Evolutionary conservation across 176 grass and related monocot species (phyloP).

Genomic region (Hordeum marinum): DNA sequence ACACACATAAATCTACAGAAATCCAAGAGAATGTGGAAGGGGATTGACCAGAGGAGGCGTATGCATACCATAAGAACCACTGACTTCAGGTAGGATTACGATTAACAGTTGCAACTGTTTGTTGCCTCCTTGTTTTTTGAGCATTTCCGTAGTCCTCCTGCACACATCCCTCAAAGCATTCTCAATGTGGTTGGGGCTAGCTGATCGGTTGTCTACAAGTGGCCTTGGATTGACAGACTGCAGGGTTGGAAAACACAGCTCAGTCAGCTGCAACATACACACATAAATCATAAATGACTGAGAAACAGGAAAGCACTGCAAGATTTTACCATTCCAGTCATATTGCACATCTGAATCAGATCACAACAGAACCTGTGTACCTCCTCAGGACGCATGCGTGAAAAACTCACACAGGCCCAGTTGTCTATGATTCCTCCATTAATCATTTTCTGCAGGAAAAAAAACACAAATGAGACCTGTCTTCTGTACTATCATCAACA

Average conservation of each 20-base stretch:
- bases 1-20: not conserved
- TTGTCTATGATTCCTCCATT: constrained; percentile 52
- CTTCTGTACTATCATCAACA: not conserved
- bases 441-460: constrained; percentile 64
- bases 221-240: constrained; percentile 51
- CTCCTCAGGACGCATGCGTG: constrained; percentile 35
- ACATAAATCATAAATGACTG: not conserved
- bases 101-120: constrained; percentile 52
- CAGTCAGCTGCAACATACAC: not conserved
- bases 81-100: constrained; percentile 60
- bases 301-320: not conserved
- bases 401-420: constrained; percentile 73
- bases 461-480: not conserved
- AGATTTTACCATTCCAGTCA: constrained; percentile 57
- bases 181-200: constrained; percentile 37
- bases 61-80: constrained; percentile 62
- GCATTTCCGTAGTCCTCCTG: constrained; percentile 8
- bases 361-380: constrained; percentile 48
- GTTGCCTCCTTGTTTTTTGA: not conserved
- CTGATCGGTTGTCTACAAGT: constrained; percentile 22
- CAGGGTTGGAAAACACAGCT: not conserved
- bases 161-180: constrained; percentile 46
- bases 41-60: not conserved
- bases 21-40: not conserved
- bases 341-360: constrained; percentile 62